These are phyloP conservation scores for Trichophyton benhamiae DNA, from an alignment of 2,329 filamentous ascomycete species.

Conservation along the genomic window DNA sequence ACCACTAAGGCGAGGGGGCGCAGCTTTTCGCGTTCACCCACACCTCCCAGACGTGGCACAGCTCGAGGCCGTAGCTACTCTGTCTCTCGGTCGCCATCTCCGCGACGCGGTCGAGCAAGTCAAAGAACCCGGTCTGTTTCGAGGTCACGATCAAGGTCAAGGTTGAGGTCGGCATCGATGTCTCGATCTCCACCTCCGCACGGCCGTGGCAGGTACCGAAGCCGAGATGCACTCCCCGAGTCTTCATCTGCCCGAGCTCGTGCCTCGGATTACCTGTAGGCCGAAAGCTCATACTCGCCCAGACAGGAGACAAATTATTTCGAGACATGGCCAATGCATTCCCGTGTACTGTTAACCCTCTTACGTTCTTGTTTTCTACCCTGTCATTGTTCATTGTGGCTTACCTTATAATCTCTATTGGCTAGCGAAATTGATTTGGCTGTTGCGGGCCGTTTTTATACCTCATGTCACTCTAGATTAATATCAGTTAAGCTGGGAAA, in stretches of 20 bases:
- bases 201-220: constrained; percentile 6
- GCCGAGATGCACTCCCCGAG: constrained; percentile 16
- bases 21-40: constrained; percentile 20
- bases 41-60: constrained; percentile 20
- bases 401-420: background rate
- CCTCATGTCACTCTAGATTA: background rate
- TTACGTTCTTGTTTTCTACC: background rate
- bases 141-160: constrained; percentile 16
- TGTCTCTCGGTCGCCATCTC: constrained; percentile 20
- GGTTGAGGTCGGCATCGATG: constrained; percentile 15
- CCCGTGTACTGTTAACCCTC: background rate
- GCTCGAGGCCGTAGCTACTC: constrained; percentile 11
- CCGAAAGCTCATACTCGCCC: background rate
- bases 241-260: constrained; percentile 12
- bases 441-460: background rate
- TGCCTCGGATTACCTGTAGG: constrained; percentile 12
- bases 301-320: background rate
- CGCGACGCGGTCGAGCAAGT: constrained; percentile 14
- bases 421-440: constrained; percentile 1
- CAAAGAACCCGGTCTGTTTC: constrained; percentile 11
- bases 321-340: background rate
- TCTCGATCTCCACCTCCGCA: constrained; percentile 16
- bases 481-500: background rate
- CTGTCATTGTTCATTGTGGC: background rate
- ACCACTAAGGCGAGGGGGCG: constrained; percentile 11